Evolutionary conservation across 2,329 filamentous ascomycete species (phyloP), one percentile per base, ranked within the genome.

Genomic region (Monosporascus sp.): DNA sequence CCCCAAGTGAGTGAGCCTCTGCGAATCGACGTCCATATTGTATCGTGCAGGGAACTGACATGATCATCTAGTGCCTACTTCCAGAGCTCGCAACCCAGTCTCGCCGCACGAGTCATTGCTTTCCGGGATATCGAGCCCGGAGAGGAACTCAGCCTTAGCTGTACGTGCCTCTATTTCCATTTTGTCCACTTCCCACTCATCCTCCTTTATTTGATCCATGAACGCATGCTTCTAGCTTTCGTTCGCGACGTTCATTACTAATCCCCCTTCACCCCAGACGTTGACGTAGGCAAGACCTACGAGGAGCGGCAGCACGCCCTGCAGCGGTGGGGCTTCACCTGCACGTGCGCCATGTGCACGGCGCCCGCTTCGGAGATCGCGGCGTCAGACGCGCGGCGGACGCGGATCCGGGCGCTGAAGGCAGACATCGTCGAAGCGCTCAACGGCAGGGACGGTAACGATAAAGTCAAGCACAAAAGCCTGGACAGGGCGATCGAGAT

Each of bases 281-380:
- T 69, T 38, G 61, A 64, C 7, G 22, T 69, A 11, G 66, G 68
- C 44, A 58, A 68, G 38, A 60, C 63, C 1, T 57, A 56, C 11
- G 54, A 58, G 18, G 62, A 66, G 20, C 62, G 70, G 37, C 60
- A 64, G 31, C 46, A 51, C 3, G 57, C 58, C 2, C 58, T 71
- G 11, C 53, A 58, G 44, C 62, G 62, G 8, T 72, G 69, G 69
- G 63, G 62, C 3, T 71, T 72, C 51, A 60, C 59, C 22, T 72
- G 70, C 56, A 57, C 53, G 14, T 72, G 70, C 51, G 54, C 56
- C 11, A 63, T 72, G 17, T 72, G 68, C 56, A 53, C 61, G 7
- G 63, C 63, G n/a, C 55, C 59, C 1, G 54, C 55, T 31, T 54
- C 52, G 0, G 63, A 64, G 20, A 50, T 63, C 11, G 61, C 59